Base-by-base conservation (phyloP, 805 yeast species). In the Alloascoidea hylecoeti region DNA sequence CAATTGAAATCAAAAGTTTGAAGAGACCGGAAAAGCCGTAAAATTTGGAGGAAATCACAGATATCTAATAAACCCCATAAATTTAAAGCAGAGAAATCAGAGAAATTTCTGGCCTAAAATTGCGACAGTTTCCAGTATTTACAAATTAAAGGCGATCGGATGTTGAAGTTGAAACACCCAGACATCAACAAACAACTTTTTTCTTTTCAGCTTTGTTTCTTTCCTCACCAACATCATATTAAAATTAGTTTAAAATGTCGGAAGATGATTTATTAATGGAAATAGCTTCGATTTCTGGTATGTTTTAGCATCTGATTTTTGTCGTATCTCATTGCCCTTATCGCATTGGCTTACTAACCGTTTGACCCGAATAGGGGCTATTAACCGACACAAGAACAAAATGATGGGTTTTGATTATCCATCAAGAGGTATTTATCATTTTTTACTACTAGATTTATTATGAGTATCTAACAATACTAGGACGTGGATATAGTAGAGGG, bases 201-300 rank as follows among this genome's bases (percentile, higher is more conserved):
- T 23, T 23, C n/a, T n/a, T 23, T 23, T 23, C 30, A 9, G 9
- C 30, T 23, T n/a, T 23, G 9, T 23, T 23, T 23, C 30, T 23
- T 23, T n/a, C 30, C 9, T 23, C 30, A 23, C 30, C 30, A 23
- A 23, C 30, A n/a, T n/a, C n/a, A n/a, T n/a, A n/a, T n/a, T n/a
- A n/a, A n/a, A n/a, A n/a, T n/a, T 23, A 9, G 9, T 23, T n/a
- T 23, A n/a, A 9, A 23, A 23, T 23, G 30, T 23, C 30, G 9
- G 30, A 23, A n/a, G n/a, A 23, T 9, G 30, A 23, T 23, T 23
- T 23, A n/a, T n/a, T 23, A n/a, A 23, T 23, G 30, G 13, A 23
- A n/a, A 23, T 23, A 23, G 30, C 30, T 9, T 23, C 30, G n/a
- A n/a, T 23, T 9, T 9, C 30, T 9, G 30, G 30, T 23, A 23